Evolutionary conservation across 192 early-diverging fungal species (phyloP).

Genomic region (Coemansia sp.): DNA sequence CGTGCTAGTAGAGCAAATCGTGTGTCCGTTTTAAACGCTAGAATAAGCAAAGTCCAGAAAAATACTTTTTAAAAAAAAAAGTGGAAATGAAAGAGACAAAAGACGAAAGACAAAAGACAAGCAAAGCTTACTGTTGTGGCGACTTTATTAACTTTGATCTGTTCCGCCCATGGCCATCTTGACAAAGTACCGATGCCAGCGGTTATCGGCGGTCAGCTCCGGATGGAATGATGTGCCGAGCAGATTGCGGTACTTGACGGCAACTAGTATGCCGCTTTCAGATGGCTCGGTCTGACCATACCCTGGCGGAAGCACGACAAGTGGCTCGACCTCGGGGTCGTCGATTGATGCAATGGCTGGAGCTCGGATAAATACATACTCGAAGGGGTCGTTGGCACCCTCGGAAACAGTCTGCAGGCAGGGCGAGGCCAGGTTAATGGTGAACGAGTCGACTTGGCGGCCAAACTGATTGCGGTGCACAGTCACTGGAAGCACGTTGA

Average conservation of each 20-base stretch:
- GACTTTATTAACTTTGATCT: background rate
- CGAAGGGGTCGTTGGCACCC: constrained; percentile 40
- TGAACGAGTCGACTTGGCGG: constrained; percentile 89
- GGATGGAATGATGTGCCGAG: constrained; percentile 96
- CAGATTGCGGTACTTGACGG: constrained; percentile 82
- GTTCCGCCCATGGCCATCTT: constrained; percentile 32
- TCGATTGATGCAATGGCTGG: constrained; percentile 77
- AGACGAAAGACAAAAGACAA: background rate
- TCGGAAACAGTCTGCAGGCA: constrained; percentile 34
- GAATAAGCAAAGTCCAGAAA: background rate
- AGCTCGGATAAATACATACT: constrained; percentile 92
- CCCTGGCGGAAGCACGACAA: constrained; percentile 62
- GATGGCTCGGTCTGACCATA: constrained; percentile 52
- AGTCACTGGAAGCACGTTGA: constrained; percentile 79
- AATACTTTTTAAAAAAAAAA: background rate
- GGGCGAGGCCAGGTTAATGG: constrained; percentile 62
- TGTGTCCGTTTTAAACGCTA: too few relatives aligned
- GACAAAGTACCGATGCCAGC: constrained; percentile 88
- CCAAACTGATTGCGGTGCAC: constrained; percentile 96
- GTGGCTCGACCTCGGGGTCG: constrained; percentile 69
- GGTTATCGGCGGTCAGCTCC: constrained; percentile 85
- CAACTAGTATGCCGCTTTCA: constrained; percentile 72
- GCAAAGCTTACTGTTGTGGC: background rate
- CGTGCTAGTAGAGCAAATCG: background rate
- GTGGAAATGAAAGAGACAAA: background rate